These are phyloP conservation scores for Eimeria necatrix DNA, from an alignment of 169 alveolate species.

Conservation along the genomic window DNA sequence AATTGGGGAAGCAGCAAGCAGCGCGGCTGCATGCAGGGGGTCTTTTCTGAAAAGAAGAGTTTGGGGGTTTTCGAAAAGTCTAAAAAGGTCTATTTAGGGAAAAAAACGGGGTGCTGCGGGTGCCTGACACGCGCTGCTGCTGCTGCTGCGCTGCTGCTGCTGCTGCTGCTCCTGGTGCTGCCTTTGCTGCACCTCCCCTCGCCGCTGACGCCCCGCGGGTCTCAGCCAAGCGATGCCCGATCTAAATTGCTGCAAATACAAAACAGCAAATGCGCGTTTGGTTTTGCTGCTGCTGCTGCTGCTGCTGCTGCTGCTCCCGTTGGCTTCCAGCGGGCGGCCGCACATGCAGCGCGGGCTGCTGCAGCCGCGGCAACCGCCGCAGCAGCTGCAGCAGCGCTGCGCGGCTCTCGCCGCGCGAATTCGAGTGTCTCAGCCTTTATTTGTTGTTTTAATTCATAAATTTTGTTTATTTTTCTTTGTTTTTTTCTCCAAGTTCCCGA, in stretches of 20 bases:
- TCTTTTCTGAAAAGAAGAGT: background rate
- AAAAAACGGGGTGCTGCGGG: background rate
- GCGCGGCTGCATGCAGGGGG: background rate
- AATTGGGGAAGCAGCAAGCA: background rate
- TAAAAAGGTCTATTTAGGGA: background rate
- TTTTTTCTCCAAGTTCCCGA: too few species aligned
- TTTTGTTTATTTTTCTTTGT: too few species aligned
- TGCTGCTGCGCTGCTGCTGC: constrained; percentile 16
- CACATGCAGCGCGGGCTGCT: background rate
- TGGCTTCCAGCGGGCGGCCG: constrained; percentile 24
- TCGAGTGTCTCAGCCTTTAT: background rate
- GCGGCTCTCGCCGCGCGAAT: background rate
- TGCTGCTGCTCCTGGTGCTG: background rate
- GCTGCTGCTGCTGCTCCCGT: background rate
- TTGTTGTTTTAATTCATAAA: too few species aligned
- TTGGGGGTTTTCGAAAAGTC: background rate
- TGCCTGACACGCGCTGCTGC: constrained; percentile 58
- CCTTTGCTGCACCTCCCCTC: constrained; percentile 14
- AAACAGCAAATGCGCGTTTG: background rate
- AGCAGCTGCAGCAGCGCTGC: background rate
- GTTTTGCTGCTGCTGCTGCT: constrained; percentile 7
- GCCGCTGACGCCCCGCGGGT: constrained; percentile 48
- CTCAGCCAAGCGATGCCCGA: background rate
- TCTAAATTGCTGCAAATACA: background rate
- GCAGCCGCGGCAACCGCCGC: background rate